Evolutionary conservation across 306 rosid genomes (phyloP), one percentile per base, ranked within the genome.

Genomic region (Bauhinia variegata): DNA sequence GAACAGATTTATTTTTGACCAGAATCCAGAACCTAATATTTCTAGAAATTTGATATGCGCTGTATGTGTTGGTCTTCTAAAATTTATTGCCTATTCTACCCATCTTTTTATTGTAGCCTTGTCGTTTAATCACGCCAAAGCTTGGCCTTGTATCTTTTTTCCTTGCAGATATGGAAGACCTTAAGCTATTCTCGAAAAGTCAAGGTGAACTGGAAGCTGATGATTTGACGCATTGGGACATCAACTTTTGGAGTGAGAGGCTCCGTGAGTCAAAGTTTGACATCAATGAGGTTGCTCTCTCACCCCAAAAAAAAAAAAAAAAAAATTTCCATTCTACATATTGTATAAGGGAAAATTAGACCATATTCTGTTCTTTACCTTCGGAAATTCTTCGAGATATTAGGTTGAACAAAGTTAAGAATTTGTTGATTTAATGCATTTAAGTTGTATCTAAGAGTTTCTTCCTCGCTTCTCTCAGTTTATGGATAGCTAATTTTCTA

Each of bases 161-260:
- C 55, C 68, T 57, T 63, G 60, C 77, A 93, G 99, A 93, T 75
- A 51, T 90, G 65, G 91, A 86, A 75, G 97, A 90, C 63, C 86
- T 93, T 51, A 76, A 71, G 81, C 72, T 73, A 37, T 93, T 93
- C 68, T 67, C 95, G 68, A 85, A 82, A 76, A 79, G 67, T 71
- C 82, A 86, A 76, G 89, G 83, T 68, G 97, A 95, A 19, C 41
- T 10, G 34, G 97, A 93, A 90, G 92, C 95, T 78, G 79, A 80
- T 68, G 87, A 86, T 71, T 86, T 90, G 83, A 80, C 67, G 50
- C 95, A 89, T 44, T 93, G 97, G 99, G 99, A 93, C 74, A 62
- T 75, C 59, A 85, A 13, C 95, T 93, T 88, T 79, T 93, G 99
- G 99, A 93, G 99, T 85, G 97, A 93, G 87, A 93, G 99, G 85